phyloP scores from a whole-genome alignment of 208 protist species.

The Crithidia mellificae region DNA sequence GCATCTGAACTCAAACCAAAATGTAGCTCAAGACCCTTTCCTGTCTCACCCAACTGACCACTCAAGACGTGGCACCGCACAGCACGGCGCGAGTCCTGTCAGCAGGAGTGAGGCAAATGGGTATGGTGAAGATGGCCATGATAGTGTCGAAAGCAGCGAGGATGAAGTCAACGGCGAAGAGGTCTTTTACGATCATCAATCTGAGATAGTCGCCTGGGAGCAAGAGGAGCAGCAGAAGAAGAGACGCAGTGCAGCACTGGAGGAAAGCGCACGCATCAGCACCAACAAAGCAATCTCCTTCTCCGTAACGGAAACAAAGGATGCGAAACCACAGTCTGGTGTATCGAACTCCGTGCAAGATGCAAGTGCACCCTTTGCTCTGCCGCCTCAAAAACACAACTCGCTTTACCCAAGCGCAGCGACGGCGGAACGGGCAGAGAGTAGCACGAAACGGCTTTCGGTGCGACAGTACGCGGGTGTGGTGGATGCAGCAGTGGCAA shows the following conservation, averaged over 20 bases:
- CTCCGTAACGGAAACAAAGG: too few relatives aligned
- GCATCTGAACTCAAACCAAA: background rate
- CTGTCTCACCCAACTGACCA: too few relatives aligned
- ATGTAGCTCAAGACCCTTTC: background rate
- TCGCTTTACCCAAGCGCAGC: too few relatives aligned
- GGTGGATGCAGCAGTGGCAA: slow-evolving; percentile 35
- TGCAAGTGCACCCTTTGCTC: too few relatives aligned
- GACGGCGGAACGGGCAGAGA: too few relatives aligned
- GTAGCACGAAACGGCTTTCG: background rate
- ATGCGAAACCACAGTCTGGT: too few relatives aligned
- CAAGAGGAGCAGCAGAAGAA: background rate
- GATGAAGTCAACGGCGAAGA: background rate
- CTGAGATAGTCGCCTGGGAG: background rate
- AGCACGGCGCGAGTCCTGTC: too few relatives aligned
- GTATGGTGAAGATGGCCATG: background rate
- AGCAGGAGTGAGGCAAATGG: background rate
- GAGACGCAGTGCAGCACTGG: background rate
- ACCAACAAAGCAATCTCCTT: too few relatives aligned
- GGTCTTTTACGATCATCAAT: slow-evolving; percentile 24
- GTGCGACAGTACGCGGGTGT: background rate
- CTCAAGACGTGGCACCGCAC: too few relatives aligned
- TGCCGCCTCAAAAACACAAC: too few relatives aligned
- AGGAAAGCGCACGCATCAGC: too few relatives aligned
- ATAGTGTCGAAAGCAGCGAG: background rate
- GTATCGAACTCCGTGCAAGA: too few relatives aligned